phyloP scores from a whole-genome alignment of 805 yeast species.

The Cyberlindnera petersonii region DNA sequence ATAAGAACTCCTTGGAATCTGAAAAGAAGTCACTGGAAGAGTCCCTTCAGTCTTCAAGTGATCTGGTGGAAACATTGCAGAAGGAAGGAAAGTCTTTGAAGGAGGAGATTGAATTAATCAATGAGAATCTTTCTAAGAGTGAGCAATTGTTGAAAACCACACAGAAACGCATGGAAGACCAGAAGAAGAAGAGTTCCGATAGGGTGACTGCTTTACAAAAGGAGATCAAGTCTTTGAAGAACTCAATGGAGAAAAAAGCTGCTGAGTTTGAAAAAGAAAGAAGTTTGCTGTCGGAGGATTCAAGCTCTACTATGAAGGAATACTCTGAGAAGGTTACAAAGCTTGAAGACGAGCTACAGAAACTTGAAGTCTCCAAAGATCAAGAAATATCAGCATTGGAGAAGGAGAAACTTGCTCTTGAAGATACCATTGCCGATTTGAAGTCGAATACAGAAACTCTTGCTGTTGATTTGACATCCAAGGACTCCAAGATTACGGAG shows the following conservation, averaged over 20 bases:
- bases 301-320: conserved; percentile 47
- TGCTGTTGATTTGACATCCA: conserved; percentile 5
- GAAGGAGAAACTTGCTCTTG: conserved; percentile 12
- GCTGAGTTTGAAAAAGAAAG: conserved; percentile 51
- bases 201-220: conserved; percentile 26
- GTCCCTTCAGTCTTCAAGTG: neutral
- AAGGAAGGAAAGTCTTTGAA: conserved; percentile 1
- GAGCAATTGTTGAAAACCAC: conserved; percentile 17
- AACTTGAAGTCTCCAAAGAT: conserved; percentile 10
- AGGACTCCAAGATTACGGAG: conserved; percentile 8
- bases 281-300: conserved; percentile 41
- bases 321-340: conserved; percentile 42
- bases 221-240: conserved; percentile 30
- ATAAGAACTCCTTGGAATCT: neutral
- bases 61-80: neutral
- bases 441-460: conserved; percentile 10
- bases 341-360: conserved; percentile 35
- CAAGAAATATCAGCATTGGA: conserved; percentile 10
- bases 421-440: conserved; percentile 17
- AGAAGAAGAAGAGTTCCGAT: conserved; percentile 19
- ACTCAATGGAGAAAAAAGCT: conserved; percentile 35
- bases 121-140: conserved; percentile 11
- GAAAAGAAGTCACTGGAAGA: conserved; percentile 5
- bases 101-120: conserved; percentile 4
- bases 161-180: conserved; percentile 21